Evolutionary conservation across 2,329 filamentous ascomycete species (phyloP), one percentile per base, ranked within the genome.

Genomic region (Fusarium scirpi): DNA sequence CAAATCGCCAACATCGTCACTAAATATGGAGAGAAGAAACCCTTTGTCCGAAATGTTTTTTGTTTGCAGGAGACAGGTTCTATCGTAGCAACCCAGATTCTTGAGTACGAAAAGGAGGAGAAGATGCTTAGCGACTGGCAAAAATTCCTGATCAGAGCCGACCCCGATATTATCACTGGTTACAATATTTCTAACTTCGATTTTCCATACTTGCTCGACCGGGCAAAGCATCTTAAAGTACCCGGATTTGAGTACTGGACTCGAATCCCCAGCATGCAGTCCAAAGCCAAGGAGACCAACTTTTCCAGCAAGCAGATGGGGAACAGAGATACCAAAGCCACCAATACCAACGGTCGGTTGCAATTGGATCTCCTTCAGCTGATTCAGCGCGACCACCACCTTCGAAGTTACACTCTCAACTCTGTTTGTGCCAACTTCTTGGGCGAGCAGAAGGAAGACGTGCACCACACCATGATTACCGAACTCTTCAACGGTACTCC

Each of bases 151-250:
- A 87, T 97, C 73, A 90, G 93, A 75, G 93, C 96, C 2, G 96
- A 99, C 72, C 95, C 96, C 1, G 96, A 99, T 82, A 92, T 99
- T 70, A 97, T 99, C 76, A 99, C 97, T 58, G 96, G 96, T 47
- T 99, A 99, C 90, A 99, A 99, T 80, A 99, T 97, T 82, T 85
- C 93, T 78, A 99, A 99, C 82, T 99, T 99, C 81, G 96, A 99
- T 84, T 98, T 99, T 70, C 95, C 95, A 0, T 99, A 99, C 78
- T 87, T 99, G 0, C 86, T 99, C 13, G 93, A 97, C 59, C 89
- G 96, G 47, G 96, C 94, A 12, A 93, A 87, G 71, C 90, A 97
- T 77, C 85, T 99, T 29, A 97, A 96, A 76, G 89, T 94, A 40
- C 80, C 80, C 3, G 88, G 87, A 1, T 99, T 99, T 72, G 92